These are phyloP conservation scores for Cardamine resedifolia DNA, from an alignment of 345 rosid genomes.

Conservation along the genomic window DNA sequence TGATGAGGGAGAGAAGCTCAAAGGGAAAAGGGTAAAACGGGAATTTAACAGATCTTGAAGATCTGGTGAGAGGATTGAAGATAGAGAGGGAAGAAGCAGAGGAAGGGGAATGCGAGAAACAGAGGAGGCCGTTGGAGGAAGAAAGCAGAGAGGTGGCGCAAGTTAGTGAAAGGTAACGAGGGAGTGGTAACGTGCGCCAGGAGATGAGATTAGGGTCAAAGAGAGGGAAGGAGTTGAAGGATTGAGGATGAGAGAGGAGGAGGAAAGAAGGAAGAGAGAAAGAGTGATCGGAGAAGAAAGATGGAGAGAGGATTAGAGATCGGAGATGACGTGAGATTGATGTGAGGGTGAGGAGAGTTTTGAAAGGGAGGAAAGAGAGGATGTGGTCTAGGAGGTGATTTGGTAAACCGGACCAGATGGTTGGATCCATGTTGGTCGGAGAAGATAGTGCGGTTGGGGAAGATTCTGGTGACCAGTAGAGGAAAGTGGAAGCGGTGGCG, in stretches of 20 bases:
- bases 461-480: slow-evolving; percentile 35
- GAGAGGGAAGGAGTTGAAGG: slow-evolving; percentile 47
- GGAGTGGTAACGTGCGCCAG: slow-evolving; percentile 57
- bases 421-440: slow-evolving; percentile 61
- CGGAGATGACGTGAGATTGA: slow-evolving; percentile 69
- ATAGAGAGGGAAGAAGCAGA: slow-evolving; percentile 52
- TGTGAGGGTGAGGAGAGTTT: slow-evolving; percentile 52
- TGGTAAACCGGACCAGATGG: slow-evolving; percentile 74
- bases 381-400: slow-evolving; percentile 62
- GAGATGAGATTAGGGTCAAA: slow-evolving; percentile 53
- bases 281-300: slow-evolving; percentile 26
- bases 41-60: slow-evolving; percentile 54
- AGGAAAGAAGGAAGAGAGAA: slow-evolving; percentile 60
- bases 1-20: slow-evolving; percentile 61
- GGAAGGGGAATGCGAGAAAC: slow-evolving; percentile 59
- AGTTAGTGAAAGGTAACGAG: slow-evolving; percentile 41
- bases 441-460: slow-evolving; percentile 20
- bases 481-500: slow-evolving; percentile 29
- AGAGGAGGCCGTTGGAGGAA: slow-evolving; percentile 70
- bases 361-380: slow-evolving; percentile 61
- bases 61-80: slow-evolving; percentile 62
- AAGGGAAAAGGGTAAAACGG: slow-evolving; percentile 65
- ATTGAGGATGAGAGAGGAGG: slow-evolving; percentile 77
- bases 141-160: slow-evolving; percentile 42
- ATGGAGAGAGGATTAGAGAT: slow-evolving; percentile 41